Evolutionary conservation across 208 protist genomes (phyloP).

Genomic region (Paratrypanosoma confusum): DNA sequence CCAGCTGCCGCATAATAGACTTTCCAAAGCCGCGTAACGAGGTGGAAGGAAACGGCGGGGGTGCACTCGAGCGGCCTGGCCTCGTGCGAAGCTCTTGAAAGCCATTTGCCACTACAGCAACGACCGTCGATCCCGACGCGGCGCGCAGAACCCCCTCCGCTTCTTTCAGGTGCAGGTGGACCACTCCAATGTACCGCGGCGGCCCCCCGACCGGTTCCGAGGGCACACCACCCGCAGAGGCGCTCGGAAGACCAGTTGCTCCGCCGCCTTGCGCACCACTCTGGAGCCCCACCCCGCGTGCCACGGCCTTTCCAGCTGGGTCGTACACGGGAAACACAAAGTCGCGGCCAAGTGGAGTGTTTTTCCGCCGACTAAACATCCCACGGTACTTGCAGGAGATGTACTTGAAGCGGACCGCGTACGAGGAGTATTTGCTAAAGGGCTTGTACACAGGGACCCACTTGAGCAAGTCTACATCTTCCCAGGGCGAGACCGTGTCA

Average conservation of each 20-base stretch:
- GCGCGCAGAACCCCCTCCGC: conserved; percentile 11
- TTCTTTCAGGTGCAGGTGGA: conserved; percentile 46
- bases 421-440: conserved; percentile 11
- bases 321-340: conserved; percentile 13
- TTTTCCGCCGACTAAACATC: conserved; percentile 27
- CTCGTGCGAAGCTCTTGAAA: conserved; percentile 57
- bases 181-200: conserved; percentile 35
- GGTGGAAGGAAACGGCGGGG: neutral
- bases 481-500: neutral
- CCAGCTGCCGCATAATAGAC: neutral
- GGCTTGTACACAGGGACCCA: conserved; percentile 22
- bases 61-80: conserved; percentile 21
- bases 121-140: conserved; percentile 17
- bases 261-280: neutral
- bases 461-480: conserved; percentile 11
- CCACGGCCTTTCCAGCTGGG: neutral
- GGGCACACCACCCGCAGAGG: neutral
- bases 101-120: conserved; percentile 56
- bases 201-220: conserved; percentile 16
- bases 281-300: neutral
- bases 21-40: neutral
- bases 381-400: conserved; percentile 52
- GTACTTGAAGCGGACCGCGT: conserved; percentile 35
- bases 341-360: too few relatives aligned
- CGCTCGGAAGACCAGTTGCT: neutral